Base-by-base conservation (phyloP, 345 rosid species). In the Gossypium stocksii region DNA sequence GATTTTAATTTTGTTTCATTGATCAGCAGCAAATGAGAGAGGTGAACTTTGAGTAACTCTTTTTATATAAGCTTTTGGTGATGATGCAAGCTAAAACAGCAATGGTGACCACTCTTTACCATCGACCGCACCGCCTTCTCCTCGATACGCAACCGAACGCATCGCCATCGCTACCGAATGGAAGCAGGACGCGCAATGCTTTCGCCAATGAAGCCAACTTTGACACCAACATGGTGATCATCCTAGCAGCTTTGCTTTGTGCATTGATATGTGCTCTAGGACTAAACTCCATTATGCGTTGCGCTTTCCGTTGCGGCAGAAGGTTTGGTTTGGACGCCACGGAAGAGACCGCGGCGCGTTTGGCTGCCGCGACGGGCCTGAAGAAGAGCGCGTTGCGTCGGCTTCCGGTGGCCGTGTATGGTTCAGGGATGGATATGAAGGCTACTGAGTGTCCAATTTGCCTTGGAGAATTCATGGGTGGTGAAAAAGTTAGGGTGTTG, bases 151-250 rank as follows among this genome's bases (percentile, higher is more conserved):
- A 76, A 46, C 16, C 87, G 60, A 76, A 51, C 61, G 58, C 74
- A 0, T 75, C 53, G 44, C 77, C 78, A 64, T 72, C 49, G 38
- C 76, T 73, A 67, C 71, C 67, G 38, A 80, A 80, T 72, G 81
- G 81, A 38, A 73, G 66, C 78, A 74, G 74, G 76, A 49, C 81
- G 1, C 74, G 80, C 2, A 63, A 68, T 4, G 43, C 74, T 38
- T 79, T 79, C 68, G 27, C 64, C 17, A 85, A 64, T 4, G 88
- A 87, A 77, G 86, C 88, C 17, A 87, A 82, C 61, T 87, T 90
- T 25, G 92, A 90, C 76, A 87, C 89, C 29, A 90, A 88, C 92
- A 88, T 90, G 94, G 94, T 90, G 70, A 87, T 90, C 73, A 90
- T 88, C 74, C 88, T 90, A 6, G 89, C 89, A 17, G 92, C 94